Conservation (phyloP, 441 rosid species). For the Theobroma grandiflorum region DNA sequence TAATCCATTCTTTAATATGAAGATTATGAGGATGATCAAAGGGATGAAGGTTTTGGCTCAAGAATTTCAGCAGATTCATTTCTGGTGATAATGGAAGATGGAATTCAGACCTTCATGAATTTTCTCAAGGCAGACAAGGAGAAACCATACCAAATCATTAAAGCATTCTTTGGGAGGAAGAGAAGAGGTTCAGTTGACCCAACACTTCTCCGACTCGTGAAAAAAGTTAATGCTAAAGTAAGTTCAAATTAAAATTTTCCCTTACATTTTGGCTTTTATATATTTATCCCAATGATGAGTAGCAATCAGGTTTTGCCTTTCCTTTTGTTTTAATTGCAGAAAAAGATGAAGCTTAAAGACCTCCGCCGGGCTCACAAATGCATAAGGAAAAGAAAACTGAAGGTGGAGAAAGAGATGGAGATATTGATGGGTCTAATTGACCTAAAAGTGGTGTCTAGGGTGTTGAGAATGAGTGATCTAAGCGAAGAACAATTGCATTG, state of each 20-base stretch:
- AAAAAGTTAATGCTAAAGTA: slow-evolving; percentile 86
- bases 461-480: slow-evolving; percentile 71
- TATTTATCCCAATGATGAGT: not conserved
- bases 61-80: slow-evolving; percentile 82
- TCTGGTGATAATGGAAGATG: slow-evolving; percentile 92
- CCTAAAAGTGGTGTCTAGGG: slow-evolving; percentile 89
- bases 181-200: slow-evolving; percentile 80
- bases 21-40: slow-evolving; percentile 72
- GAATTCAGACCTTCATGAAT: slow-evolving; percentile 89
- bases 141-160: slow-evolving; percentile 71
- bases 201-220: slow-evolving; percentile 76
- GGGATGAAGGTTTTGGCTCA: slow-evolving; percentile 64
- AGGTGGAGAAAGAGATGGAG: slow-evolving; percentile 83
- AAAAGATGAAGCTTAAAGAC: slow-evolving; percentile 82
- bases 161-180: slow-evolving; percentile 69
- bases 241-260: slow-evolving; percentile 20
- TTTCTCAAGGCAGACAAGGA: slow-evolving; percentile 90
- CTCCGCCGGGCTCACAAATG: slow-evolving; percentile 68
- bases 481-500: slow-evolving; percentile 85
- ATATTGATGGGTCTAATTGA: slow-evolving; percentile 88
- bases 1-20: slow-evolving; percentile 26
- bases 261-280: not conserved
- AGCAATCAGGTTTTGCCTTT: not conserved
- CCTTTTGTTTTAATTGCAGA: slow-evolving; percentile 49
- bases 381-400: slow-evolving; percentile 72